Evolutionary conservation across 495 filamentous ascomycete genomes (phyloP).

Genomic region (Staphylotrichum tortipilum): DNA sequence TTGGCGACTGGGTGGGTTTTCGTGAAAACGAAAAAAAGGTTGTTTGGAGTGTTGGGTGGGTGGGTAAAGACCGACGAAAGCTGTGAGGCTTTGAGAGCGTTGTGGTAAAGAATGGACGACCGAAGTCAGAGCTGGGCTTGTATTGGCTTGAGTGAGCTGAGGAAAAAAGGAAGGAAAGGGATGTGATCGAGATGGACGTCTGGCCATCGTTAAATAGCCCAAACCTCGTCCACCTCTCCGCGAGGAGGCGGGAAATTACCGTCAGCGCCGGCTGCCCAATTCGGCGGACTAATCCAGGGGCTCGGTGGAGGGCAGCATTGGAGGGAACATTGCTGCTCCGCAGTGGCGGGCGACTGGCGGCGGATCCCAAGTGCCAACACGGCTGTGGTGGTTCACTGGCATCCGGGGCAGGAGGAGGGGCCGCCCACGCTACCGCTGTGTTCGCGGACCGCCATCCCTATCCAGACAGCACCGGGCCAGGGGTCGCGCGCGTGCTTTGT

Average conservation of each 20-base stretch:
- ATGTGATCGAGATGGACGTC: slow-evolving; percentile 16
- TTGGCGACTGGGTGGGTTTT: slow-evolving; percentile 38
- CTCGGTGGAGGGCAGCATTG: slow-evolving; percentile 20
- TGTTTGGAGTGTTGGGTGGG: no score
- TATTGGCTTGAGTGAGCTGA: slow-evolving; percentile 45
- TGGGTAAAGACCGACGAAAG: slow-evolving; percentile 35
- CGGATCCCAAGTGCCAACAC: slow-evolving; percentile 4
- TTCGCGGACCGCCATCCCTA: slow-evolving; percentile 7
- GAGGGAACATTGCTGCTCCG: slow-evolving; percentile 8
- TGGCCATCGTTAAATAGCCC: slow-evolving; percentile 25
- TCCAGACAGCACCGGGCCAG: slow-evolving; percentile 4
- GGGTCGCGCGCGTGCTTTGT: background rate
- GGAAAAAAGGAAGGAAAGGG: slow-evolving; percentile 30
- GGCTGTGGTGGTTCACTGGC: background rate
- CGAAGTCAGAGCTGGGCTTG: slow-evolving; percentile 45
- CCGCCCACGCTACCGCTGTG: background rate
- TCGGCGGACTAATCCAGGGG: slow-evolving; percentile 26
- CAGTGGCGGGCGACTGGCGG: no score
- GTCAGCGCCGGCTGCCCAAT: slow-evolving; percentile 17
- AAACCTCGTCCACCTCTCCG: background rate
- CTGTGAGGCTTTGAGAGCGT: slow-evolving; percentile 33
- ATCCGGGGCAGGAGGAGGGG: no score
- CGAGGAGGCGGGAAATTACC: slow-evolving; percentile 26
- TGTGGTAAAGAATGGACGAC: slow-evolving; percentile 53
- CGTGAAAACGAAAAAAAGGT: slow-evolving; percentile 27